Base-by-base conservation (phyloP, 1,284 basidiomycete species). In the Garcileccinum viscosum region DNA sequence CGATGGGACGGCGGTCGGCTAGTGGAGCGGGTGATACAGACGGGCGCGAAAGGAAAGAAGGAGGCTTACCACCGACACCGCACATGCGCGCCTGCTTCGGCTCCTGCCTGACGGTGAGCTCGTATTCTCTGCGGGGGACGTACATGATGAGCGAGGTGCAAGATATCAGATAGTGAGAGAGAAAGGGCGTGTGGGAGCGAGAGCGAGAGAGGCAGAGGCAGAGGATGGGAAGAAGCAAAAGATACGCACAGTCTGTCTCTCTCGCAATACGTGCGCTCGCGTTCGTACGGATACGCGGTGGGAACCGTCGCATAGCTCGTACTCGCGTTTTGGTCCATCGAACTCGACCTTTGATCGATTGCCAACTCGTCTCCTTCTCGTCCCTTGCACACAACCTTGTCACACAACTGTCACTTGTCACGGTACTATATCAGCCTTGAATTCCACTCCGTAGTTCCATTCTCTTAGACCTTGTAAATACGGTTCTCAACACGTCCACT, bases 1-100 rank as follows among this genome's bases (percentile, higher is more conserved):
- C 96, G 77, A 99, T 95, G 4, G 97, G 96, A 37, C 97, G 87
- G 47, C 96, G 88, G 84, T 98, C 95, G 69, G 95, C 95, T 95
- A 68, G 64, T 35, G 35, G 27, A 14, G 60, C 38, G 62, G 50
- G 67, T 70, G 71, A 65, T 71, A n/a, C 59, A 33, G 61, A 69
- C 22, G 56, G 65, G 67, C 30, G 50, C 71, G 63, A 59, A 60
- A 42, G 63, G 38, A 63, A 59, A 50, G 73, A 78, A 66, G 67
- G 89, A 62, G 91, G 90, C 86, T 93, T 93, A 75, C 96, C 95
- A 63, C 95, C 95, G 9, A 95, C 92, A 62, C 95, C 95, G 76
- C 95, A 96, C 94, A 97, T 96, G 67, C 95, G 87, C 3, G 95
- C 95, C 82, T 94, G 92, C 78, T 95, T 93, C 2, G 95, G 95